Evolutionary conservation across 805 yeast species (phyloP).

Genomic region (Pichia exigua): DNA sequence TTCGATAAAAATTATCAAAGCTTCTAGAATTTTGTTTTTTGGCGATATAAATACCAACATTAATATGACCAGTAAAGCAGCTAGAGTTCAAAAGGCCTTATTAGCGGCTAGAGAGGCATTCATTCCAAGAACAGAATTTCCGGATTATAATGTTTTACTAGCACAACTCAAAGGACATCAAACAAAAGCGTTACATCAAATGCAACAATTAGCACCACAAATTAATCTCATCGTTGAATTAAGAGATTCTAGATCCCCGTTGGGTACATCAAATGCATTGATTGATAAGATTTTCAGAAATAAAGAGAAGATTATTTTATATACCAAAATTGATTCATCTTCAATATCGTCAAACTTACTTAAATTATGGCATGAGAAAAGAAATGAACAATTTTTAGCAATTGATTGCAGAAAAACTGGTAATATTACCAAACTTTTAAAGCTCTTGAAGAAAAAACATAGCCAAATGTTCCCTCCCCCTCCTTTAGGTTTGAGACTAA

Average conservation of each 20-base stretch:
- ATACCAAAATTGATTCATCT: slow-evolving; percentile 68
- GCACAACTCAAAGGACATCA: slow-evolving; percentile 92
- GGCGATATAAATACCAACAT: not conserved
- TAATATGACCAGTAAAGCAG: not conserved
- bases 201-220: slow-evolving; percentile 67
- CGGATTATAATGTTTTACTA: slow-evolving; percentile 57
- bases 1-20: too few species aligned
- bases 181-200: slow-evolving; percentile 60
- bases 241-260: slow-evolving; percentile 84
- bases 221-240: slow-evolving; percentile 77
- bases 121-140: slow-evolving; percentile 65
- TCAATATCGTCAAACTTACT: slow-evolving; percentile 33
- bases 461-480: slow-evolving; percentile 54
- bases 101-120: slow-evolving; percentile 27
- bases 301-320: slow-evolving; percentile 54
- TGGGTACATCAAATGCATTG: slow-evolving; percentile 73
- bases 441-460: slow-evolving; percentile 39
- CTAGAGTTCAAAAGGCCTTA: not conserved
- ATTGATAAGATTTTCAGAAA: slow-evolving; percentile 57
- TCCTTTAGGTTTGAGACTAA: slow-evolving; percentile 69
- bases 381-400: slow-evolving; percentile 35
- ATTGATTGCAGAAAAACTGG: slow-evolving; percentile 48
- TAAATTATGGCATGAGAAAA: slow-evolving; percentile 38
- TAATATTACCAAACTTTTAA: slow-evolving; percentile 46
- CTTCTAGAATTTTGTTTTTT: too few species aligned